Percentiles rank a stretch among this genome's conserved stretches.
Evolutionary conservation across 1,284 basidiomycete genomes (phyloP).

Genomic region (Bondarzewia mesenterica): DNA sequence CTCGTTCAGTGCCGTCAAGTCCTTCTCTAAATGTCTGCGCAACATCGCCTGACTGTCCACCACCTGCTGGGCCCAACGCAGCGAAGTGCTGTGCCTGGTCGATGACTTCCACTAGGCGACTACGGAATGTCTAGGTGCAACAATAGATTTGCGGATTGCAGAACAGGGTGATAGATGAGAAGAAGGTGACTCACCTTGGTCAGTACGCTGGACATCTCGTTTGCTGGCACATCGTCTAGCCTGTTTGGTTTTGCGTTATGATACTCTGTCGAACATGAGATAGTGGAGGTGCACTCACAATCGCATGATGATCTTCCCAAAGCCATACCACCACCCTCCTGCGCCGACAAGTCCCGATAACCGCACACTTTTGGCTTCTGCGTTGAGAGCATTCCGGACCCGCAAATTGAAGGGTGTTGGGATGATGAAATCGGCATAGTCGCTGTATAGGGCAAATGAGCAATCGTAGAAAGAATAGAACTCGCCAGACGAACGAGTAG

Average conservation of each 20-base stretch:
- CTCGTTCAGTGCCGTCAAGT: conserved; percentile 80
- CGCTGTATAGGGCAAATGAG: conserved; percentile 32
- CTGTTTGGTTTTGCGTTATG: conserved; percentile 26
- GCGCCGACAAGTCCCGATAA: conserved; percentile 75
- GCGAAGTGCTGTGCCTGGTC: conserved; percentile 90
- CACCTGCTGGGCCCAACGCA: conserved; percentile 51
- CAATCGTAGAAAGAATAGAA: background rate
- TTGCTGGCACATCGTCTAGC: conserved; percentile 60
- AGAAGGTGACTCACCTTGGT: conserved; percentile 57
- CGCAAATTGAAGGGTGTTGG: conserved; percentile 68
- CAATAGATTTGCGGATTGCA: background rate
- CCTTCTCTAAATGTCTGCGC: conserved; percentile 81
- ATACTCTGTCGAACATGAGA: background rate
- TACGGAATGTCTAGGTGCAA: conserved; percentile 76
- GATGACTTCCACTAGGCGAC: conserved; percentile 72
- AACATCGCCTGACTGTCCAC: conserved; percentile 43
- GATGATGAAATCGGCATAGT: conserved; percentile 81
- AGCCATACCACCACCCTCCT: conserved; percentile 86
- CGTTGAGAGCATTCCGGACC: conserved; percentile 79
- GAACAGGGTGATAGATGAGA: background rate
- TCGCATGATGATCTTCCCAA: conserved; percentile 75
- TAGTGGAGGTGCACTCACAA: conserved; percentile 42
- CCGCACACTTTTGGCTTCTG: conserved; percentile 74
- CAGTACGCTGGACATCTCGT: conserved; percentile 62
- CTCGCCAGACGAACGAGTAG: conserved; percentile 52